phyloP scores from a whole-genome alignment of 228 moss, liverwort and hornwort genomes.

The Sphagnum fallax region DNA sequence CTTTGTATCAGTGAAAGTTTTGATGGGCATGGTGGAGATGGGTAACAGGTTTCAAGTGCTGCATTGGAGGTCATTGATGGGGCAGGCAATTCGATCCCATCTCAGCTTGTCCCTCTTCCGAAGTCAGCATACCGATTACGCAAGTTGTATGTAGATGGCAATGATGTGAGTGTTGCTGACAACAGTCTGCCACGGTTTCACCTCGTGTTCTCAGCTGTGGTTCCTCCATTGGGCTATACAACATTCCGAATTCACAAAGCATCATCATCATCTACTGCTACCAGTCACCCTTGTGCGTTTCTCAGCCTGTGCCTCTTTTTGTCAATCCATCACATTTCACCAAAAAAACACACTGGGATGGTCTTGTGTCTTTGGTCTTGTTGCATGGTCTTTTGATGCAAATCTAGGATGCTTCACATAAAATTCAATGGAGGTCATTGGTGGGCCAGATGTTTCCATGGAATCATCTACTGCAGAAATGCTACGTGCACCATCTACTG shows the following conservation, averaged over 20 bases:
- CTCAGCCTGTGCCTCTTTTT: background rate
- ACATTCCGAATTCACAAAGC: slow-evolving; percentile 52
- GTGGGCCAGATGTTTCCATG: slow-evolving; percentile 48
- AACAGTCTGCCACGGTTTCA: slow-evolving; percentile 32
- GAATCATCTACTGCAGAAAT: slow-evolving; percentile 37
- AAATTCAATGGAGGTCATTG: background rate
- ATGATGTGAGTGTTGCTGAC: slow-evolving; percentile 41
- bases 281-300: slow-evolving; percentile 23
- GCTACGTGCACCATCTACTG: slow-evolving; percentile 24
- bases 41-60: slow-evolving; percentile 58
- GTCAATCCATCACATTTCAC: no score
- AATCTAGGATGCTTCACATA: no score
- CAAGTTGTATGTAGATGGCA: slow-evolving; percentile 48
- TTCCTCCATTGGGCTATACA: slow-evolving; percentile 77
- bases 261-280: background rate
- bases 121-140: slow-evolving; percentile 40
- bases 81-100: slow-evolving; percentile 54
- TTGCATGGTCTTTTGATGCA: no score
- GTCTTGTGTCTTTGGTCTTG: no score
- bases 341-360: no score
- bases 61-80: slow-evolving; percentile 65
- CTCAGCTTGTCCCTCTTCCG: slow-evolving; percentile 70
- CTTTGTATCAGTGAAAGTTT: no score
- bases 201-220: slow-evolving; percentile 62
- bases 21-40: no score